These are phyloP conservation scores for Nepenthes gracilis DNA, from an alignment of 148 eudicot species.

Conservation along the genomic window DNA sequence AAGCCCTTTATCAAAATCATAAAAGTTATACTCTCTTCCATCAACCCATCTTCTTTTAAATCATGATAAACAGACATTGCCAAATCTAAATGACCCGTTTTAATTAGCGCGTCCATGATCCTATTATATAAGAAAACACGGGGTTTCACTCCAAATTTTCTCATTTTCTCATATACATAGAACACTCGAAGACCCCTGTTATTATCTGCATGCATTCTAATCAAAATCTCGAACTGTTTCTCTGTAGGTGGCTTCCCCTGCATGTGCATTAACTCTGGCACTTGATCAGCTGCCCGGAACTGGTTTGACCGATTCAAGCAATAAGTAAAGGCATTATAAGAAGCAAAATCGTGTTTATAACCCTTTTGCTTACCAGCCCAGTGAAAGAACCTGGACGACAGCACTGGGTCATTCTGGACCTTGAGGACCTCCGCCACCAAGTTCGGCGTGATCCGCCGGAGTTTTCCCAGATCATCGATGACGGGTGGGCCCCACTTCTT, in stretches of 20 bases:
- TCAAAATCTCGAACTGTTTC: constrained; percentile 91
- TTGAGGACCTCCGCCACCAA: constrained; percentile 78
- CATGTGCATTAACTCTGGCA: constrained; percentile 86
- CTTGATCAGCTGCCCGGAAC: constrained; percentile 79
- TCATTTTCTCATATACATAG: constrained; percentile 87
- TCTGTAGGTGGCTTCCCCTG: constrained; percentile 84
- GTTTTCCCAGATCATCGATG: constrained; percentile 54
- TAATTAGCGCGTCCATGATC: constrained; percentile 75
- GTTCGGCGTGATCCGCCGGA: constrained; percentile 68
- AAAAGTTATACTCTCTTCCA: constrained; percentile 69
- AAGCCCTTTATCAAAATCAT: constrained; percentile 88
- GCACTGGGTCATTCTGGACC: constrained; percentile 43
- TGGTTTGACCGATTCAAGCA: constrained; percentile 61
- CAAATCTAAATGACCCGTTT: constrained; percentile 62
- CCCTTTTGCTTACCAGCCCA: constrained; percentile 99
- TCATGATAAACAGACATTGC: constrained; percentile 79
- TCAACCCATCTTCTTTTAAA: constrained; percentile 59
- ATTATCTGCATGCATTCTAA: constrained; percentile 79
- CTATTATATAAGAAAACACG: constrained; percentile 74
- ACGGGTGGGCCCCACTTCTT: constrained; percentile 54
- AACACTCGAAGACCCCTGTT: constrained; percentile 83
- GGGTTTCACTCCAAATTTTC: constrained; percentile 78
- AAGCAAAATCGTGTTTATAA: constrained; percentile 57
- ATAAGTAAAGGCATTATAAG: constrained; percentile 83
- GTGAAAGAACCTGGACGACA: constrained; percentile 73